Evolutionary conservation across 73 alveolate genomes (phyloP).

Genomic region (Effrenium voratum): DNA sequence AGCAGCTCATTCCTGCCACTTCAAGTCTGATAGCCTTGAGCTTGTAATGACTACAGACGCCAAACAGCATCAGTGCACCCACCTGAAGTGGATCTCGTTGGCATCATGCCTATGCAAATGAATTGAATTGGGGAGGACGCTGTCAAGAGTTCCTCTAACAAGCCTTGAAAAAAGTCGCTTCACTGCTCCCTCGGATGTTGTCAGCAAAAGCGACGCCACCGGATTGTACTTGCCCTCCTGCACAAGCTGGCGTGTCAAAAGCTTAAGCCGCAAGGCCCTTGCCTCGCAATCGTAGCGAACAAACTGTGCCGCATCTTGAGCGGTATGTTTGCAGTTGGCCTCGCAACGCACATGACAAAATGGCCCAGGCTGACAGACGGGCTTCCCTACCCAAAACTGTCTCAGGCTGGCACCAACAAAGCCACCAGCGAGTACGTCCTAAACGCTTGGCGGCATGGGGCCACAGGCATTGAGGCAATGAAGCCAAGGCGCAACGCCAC

Average conservation of each 20-base stretch:
- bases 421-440: slow-evolving; percentile 88
- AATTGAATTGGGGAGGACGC: neutral
- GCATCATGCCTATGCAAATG: slow-evolving; percentile 73
- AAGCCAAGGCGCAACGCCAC: slow-evolving; percentile 48
- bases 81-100: slow-evolving; percentile 87
- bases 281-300: slow-evolving; percentile 92
- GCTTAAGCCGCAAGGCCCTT: too few relatives aligned
- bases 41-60: neutral
- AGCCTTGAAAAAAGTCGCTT: slow-evolving; percentile 79
- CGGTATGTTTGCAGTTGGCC: slow-evolving; percentile 89
- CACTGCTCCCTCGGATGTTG: slow-evolving; percentile 92
- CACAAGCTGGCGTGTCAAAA: neutral
- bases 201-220: slow-evolving; percentile 69
- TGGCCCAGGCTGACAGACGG: too few relatives aligned
- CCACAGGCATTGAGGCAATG: neutral
- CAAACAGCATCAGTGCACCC: too few relatives aligned
- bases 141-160: neutral
- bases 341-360: neutral
- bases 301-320: slow-evolving; percentile 82
- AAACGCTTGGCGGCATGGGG: neutral
- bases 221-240: slow-evolving; percentile 89
- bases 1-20: slow-evolving; percentile 73
- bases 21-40: neutral
- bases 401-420: slow-evolving; percentile 3
- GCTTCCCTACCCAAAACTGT: too few relatives aligned